Conservation (phyloP, 805 yeast genomes). For the Torulaspora indica region DNA sequence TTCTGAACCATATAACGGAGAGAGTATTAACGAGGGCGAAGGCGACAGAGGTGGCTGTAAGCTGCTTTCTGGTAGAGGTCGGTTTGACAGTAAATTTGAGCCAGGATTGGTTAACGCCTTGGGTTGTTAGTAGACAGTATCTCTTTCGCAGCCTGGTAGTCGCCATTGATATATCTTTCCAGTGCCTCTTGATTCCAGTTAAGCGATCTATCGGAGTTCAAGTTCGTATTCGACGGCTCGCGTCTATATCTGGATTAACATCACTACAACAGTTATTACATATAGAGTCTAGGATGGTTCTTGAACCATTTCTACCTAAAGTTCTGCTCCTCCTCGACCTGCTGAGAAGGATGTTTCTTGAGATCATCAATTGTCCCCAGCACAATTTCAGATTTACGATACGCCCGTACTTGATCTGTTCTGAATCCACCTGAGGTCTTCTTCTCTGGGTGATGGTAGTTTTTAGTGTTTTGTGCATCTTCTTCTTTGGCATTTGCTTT, state of each 20-base stretch:
- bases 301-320: background rate
- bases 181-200: background rate
- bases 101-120: slow-evolving; percentile 9
- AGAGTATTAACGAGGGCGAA: slow-evolving; percentile 2
- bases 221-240: background rate
- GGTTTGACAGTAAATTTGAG: slow-evolving; percentile 17
- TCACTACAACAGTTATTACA: background rate
- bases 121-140: slow-evolving; percentile 10
- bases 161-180: background rate
- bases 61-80: slow-evolving; percentile 2
- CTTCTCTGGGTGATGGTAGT: slow-evolving; percentile 42
- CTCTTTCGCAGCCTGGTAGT: background rate
- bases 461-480: slow-evolving; percentile 41
- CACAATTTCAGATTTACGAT: slow-evolving; percentile 66
- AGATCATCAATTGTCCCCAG: slow-evolving; percentile 52
- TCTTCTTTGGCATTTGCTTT: slow-evolving; percentile 68
- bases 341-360: slow-evolving; percentile 33
- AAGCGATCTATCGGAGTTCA: background rate
- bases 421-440: slow-evolving; percentile 46
- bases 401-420: slow-evolving; percentile 37
- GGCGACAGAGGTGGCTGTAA: slow-evolving; percentile 2
- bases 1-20: background rate
- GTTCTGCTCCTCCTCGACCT: slow-evolving; percentile 10
- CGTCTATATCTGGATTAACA: background rate
- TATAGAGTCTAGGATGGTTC: background rate